Evolutionary conservation across 805 yeast species (phyloP).

Genomic region (Saturnispora sanitii): DNA sequence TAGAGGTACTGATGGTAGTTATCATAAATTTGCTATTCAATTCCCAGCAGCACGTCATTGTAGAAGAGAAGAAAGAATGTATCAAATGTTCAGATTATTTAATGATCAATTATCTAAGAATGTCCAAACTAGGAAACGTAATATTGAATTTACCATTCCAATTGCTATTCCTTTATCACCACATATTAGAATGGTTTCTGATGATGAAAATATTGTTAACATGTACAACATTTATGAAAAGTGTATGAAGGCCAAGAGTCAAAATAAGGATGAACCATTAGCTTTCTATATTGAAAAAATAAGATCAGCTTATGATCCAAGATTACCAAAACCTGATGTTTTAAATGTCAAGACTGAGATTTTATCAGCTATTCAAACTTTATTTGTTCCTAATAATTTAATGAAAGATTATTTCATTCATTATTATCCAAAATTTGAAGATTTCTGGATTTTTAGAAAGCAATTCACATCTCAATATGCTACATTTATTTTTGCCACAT

Average conservation of each 20-base stretch:
- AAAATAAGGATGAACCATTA: conserved; percentile 82
- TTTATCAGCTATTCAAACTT: conserved; percentile 77
- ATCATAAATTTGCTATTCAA: conserved; percentile 91
- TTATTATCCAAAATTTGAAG: conserved; percentile 71
- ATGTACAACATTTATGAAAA: conserved; percentile 82
- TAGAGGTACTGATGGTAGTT: conserved; percentile 87
- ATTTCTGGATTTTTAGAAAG: conserved; percentile 94
- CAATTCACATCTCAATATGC: conserved; percentile 95
- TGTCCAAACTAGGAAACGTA: conserved; percentile 81
- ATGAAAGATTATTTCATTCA: conserved; percentile 68
- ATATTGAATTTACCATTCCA: conserved; percentile 79
- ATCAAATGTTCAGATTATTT: conserved; percentile 84
- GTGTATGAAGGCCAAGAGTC: conserved; percentile 62
- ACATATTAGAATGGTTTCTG: conserved; percentile 81
- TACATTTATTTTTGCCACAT: conserved; percentile 82
- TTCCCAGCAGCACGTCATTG: conserved; percentile 97
- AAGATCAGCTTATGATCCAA: conserved; percentile 87
- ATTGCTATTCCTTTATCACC: conserved; percentile 91
- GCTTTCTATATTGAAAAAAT: conserved; percentile 77
- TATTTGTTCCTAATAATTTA: conserved; percentile 77
- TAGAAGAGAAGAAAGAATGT: conserved; percentile 89
- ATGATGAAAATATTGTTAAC: conserved; percentile 65
- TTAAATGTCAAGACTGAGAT: conserved; percentile 86
- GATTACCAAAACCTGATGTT: conserved; percentile 87
- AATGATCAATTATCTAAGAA: conserved; percentile 70